Percentiles rank a stretch among this genome's conserved stretches.
phyloP scores from a whole-genome alignment of 345 rosid genomes.

The Gossypium ekmanianum region DNA sequence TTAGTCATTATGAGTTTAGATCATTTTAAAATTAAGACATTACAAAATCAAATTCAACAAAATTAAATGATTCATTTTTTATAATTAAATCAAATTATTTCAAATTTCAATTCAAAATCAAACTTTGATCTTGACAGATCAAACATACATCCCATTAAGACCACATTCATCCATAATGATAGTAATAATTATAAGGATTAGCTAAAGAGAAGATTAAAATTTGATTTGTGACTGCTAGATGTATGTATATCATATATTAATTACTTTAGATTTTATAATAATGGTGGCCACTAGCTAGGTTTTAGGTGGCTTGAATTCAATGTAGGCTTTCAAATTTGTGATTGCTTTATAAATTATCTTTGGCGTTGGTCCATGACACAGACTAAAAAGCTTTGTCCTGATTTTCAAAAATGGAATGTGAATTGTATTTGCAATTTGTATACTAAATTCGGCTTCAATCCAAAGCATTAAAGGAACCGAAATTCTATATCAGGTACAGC shows the following conservation, averaged over 20 bases:
- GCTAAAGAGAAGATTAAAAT: neutral
- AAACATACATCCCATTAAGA: neutral
- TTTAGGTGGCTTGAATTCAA: neutral
- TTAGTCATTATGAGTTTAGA: too few relatives aligned
- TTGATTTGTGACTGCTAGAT: neutral
- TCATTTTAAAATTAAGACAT: too few relatives aligned
- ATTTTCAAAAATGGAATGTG: neutral
- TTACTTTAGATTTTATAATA: neutral
- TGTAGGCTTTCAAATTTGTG: too few relatives aligned
- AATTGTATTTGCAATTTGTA: neutral
- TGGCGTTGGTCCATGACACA: neutral
- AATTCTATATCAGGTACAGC: constrained; percentile 17
- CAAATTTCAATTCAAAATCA: too few relatives aligned
- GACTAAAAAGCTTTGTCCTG: neutral
- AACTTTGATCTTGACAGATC: too few relatives aligned
- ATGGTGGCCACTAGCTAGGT: neutral
- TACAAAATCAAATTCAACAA: too few relatives aligned
- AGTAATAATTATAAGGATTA: neutral
- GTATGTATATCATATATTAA: neutral
- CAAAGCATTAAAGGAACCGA: neutral
- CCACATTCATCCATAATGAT: neutral
- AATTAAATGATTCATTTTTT: too few relatives aligned
- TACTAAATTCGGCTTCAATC: neutral
- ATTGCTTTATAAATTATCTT: neutral
- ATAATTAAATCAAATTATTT: too few relatives aligned